phyloP scores from a whole-genome alignment of 2,329 filamentous ascomycete genomes.

The Colletotrichum caudatum region DNA sequence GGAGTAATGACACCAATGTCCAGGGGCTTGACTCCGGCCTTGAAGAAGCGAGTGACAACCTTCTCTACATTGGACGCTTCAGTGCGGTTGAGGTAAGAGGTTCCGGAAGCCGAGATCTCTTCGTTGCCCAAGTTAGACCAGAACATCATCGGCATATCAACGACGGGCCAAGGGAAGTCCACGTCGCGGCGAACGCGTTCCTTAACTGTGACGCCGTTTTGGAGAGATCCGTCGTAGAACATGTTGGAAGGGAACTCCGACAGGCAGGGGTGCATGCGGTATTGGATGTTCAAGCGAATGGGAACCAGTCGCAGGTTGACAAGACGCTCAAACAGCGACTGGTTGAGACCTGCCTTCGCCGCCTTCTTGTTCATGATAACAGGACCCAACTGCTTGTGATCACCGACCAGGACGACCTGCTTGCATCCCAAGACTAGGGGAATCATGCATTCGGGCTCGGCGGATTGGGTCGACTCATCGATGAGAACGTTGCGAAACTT shows the following conservation, averaged over 20 bases:
- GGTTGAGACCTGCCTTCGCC: constrained; percentile 95
- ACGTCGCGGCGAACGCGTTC: constrained; percentile 92
- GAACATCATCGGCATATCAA: constrained; percentile 99
- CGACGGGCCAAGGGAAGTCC: constrained; percentile 97
- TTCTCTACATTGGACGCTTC: constrained; percentile 98
- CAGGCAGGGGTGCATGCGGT: constrained; percentile 98
- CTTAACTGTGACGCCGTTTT: constrained; percentile 93
- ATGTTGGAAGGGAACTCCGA: constrained; percentile 99
- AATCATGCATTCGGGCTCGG: constrained; percentile 99
- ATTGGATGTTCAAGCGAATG: constrained; percentile 95
- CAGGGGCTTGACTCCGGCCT: constrained; percentile 92
- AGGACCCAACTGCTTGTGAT: constrained; percentile 96
- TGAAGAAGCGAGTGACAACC: constrained; percentile 98
- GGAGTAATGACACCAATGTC: constrained; percentile 99
- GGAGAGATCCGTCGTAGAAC: constrained; percentile 98
- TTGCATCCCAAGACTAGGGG: constrained; percentile 97
- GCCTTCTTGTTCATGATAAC: constrained; percentile 99
- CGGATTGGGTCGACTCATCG: constrained; percentile 97
- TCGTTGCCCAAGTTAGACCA: constrained; percentile 99
- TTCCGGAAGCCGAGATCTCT: constrained; percentile 97
- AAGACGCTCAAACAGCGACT: constrained; percentile 97
- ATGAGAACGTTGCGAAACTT: constrained; percentile 99
- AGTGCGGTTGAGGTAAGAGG: constrained; percentile 96
- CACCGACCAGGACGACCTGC: constrained; percentile 97
- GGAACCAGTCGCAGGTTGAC: constrained; percentile 91